Conservation (phyloP, 352 stramenopile genomes). For the Globisporangium mamillatum region DNA sequence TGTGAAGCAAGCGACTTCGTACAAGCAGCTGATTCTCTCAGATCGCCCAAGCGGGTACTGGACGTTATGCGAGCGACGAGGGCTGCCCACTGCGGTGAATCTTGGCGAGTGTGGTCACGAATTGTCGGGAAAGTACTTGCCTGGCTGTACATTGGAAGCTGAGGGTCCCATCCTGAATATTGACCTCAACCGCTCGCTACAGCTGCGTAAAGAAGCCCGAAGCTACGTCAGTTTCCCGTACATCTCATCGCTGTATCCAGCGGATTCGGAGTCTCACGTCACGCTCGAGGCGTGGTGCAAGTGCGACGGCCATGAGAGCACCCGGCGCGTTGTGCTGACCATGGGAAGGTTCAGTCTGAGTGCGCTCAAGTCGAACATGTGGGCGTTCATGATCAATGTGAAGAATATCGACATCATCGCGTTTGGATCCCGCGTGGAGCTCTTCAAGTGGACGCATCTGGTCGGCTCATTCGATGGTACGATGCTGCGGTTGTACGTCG, state of each 20-base stretch:
- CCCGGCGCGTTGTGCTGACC: constrained; percentile 59
- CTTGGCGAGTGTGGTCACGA: constrained; percentile 46
- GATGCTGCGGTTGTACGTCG: constrained; percentile 77
- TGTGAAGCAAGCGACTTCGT: constrained; percentile 71
- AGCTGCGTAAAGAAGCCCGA: constrained; percentile 50
- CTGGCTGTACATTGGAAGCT: constrained; percentile 65
- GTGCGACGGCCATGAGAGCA: constrained; percentile 67
- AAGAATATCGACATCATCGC: constrained; percentile 75
- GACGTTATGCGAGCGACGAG: constrained; percentile 83
- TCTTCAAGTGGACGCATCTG: constrained; percentile 84
- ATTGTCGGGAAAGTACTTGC: constrained; percentile 54
- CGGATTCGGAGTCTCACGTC: constrained; percentile 33
- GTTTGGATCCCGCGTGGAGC: constrained; percentile 44
- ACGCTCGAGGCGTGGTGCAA: constrained; percentile 81
- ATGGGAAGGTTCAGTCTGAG: constrained; percentile 74
- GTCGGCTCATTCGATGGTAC: constrained; percentile 88
- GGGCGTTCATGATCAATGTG: constrained; percentile 79
- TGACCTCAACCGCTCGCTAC: constrained; percentile 71
- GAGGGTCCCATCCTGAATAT: constrained; percentile 79
- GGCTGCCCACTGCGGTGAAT: constrained; percentile 65
- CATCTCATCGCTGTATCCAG: constrained; percentile 38
- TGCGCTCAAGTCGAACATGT: constrained; percentile 69
- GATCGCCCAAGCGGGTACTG: constrained; percentile 83
- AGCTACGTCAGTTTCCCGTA: constrained; percentile 62
- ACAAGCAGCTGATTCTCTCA: constrained; percentile 68